These are phyloP conservation scores for Tetracladium marchalianum DNA, from an alignment of 495 filamentous ascomycete species.

Conservation along the genomic window DNA sequence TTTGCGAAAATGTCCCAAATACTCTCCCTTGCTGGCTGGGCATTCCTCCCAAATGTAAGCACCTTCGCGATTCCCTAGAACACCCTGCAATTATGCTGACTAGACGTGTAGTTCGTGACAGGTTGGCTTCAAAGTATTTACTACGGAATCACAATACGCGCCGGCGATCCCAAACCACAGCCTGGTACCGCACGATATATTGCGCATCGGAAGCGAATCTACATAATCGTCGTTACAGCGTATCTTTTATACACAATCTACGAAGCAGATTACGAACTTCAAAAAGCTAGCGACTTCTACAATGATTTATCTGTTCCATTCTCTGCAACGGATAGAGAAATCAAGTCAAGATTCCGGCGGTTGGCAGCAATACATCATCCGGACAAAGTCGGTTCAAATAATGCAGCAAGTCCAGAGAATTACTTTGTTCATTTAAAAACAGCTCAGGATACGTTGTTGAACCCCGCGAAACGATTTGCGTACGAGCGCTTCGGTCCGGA, in stretches of 20 bases:
- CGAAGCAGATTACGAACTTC: slow-evolving; percentile 78
- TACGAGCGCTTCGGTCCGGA: slow-evolving; percentile 88
- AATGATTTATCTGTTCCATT: slow-evolving; percentile 56
- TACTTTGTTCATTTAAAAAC: slow-evolving; percentile 76
- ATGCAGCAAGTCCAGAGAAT: slow-evolving; percentile 32
- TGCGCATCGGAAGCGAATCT: slow-evolving; percentile 68
- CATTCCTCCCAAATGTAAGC: slow-evolving; percentile 66
- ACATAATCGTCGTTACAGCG: slow-evolving; percentile 65
- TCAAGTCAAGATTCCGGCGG: slow-evolving; percentile 79
- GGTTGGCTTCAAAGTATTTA: slow-evolving; percentile 70
- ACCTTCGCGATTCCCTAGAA: background rate
- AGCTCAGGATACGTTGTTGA: slow-evolving; percentile 72
- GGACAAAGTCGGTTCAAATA: slow-evolving; percentile 52
- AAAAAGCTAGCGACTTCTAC: slow-evolving; percentile 65
- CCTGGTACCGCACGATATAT: slow-evolving; percentile 59
- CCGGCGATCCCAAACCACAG: slow-evolving; percentile 71
- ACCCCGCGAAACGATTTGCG: slow-evolving; percentile 75
- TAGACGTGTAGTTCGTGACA: slow-evolving; percentile 53
- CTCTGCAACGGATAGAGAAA: slow-evolving; percentile 56
- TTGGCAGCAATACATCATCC: slow-evolving; percentile 82
- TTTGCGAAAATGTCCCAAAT: slow-evolving; percentile 25
- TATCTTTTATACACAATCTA: slow-evolving; percentile 94
- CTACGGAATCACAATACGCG: slow-evolving; percentile 85
- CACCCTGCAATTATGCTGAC: slow-evolving; percentile 6
- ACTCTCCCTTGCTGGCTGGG: slow-evolving; percentile 74